Evolutionary conservation across 2,329 filamentous ascomycete species (phyloP), one percentile per base, ranked within the genome.

Genomic region (Epichloe hybrida): DNA sequence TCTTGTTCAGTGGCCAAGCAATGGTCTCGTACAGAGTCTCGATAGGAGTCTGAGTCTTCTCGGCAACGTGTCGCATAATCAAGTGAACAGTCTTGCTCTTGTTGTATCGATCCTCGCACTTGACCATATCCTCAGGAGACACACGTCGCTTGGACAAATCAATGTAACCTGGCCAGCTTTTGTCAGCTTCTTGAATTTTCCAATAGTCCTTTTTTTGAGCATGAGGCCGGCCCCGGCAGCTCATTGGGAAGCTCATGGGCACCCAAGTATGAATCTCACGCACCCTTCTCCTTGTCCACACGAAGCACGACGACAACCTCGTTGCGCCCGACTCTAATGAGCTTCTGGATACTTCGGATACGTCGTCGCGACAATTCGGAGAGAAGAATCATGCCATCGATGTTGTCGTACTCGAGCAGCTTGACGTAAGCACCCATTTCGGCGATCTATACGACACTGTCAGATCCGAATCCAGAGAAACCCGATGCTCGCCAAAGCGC

Each of bases 341-440:
- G 84, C 74, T 98, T 98, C 72, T 98, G 94, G 64, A 98, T 98
- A 79, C 83, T 89, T 76, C 93, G 79, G 65, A 98, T 98, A 84
- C 93, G 93, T 80, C 93, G 82, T 77, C 93, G 83, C 53, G 94
- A 98, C 57, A 98, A 81, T 72, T 98, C 93, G 63, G 88, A 95
- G 58, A 98, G 88, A 59, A 98, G 76, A 64, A 98, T 98, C 94
- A 98, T 98, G 81, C 93, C 93, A 68, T 98, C 94, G 64, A 98
- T 98, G 74, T 97, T 96, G 73, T 98, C 93, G 73, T 98, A 98
- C 75, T 98, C 93, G 62, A 98, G 84, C 51, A 98, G 84, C 75
- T 98, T 98, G 66, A 98, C 94, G 70, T 98, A 98, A 63, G 94
- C 93, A 70, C 93, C 93, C 94, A 98, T 98, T 73, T 98, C 94